These are phyloP conservation scores for Exophiala sp. DNA, from an alignment of 2,329 filamentous ascomycete genomes.

Conservation along the genomic window DNA sequence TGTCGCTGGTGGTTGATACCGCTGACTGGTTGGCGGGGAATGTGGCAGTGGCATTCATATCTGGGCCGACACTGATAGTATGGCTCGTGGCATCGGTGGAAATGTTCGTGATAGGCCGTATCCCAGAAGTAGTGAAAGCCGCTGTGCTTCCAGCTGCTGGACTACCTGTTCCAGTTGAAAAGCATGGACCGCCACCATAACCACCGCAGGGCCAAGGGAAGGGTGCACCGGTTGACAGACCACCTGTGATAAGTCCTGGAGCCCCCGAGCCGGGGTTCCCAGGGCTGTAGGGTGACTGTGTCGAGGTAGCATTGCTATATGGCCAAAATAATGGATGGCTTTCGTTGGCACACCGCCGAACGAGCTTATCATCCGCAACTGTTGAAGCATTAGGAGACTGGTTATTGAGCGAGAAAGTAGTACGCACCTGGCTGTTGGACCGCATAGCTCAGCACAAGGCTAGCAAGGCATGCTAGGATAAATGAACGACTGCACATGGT, in stretches of 20 bases:
- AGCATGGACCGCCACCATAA: slow-evolving; percentile 3
- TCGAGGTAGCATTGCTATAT: slow-evolving; percentile 12
- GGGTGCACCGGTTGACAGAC: neutral
- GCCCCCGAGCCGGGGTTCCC: neutral
- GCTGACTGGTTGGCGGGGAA: neutral
- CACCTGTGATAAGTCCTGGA: neutral
- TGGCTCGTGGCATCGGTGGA: neutral
- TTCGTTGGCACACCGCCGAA: slow-evolving; percentile 21
- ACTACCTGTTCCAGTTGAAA: neutral
- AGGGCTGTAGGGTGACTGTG: neutral
- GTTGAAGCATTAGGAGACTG: neutral
- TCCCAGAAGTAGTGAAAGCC: neutral
- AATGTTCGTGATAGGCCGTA: neutral
- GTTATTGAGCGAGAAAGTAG: neutral
- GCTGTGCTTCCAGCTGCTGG: neutral
- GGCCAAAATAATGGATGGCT: slow-evolving; percentile 6
- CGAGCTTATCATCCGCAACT: slow-evolving; percentile 11
- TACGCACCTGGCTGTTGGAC: slow-evolving; percentile 14
- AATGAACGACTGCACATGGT: neutral
- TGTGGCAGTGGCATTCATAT: neutral
- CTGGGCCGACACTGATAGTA: neutral
- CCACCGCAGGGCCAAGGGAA: slow-evolving; percentile 4
- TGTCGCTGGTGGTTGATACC: neutral
- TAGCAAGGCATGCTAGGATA: slow-evolving; percentile 7
- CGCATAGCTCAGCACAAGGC: slow-evolving; percentile 16